Percentiles rank a stretch among this genome's conserved stretches.
phyloP scores from a whole-genome alignment of 169 alveolate genomes.

The Cryptosporidium parvum region DNA sequence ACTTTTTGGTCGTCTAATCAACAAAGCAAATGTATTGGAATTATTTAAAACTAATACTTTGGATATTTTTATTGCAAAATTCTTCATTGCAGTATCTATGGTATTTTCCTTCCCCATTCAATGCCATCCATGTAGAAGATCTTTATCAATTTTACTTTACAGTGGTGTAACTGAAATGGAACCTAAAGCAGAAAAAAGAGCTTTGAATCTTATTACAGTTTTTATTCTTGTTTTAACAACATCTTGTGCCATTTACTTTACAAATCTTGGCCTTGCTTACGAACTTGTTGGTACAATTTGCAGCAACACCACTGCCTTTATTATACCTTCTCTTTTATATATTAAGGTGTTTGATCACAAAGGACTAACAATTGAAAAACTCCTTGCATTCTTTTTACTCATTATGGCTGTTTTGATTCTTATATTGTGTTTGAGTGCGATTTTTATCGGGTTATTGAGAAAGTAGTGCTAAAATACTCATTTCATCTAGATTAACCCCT shows the following conservation, averaged over 20 bases:
- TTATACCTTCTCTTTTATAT: constrained; percentile 66
- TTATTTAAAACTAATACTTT: constrained; percentile 41
- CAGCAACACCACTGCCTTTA: constrained; percentile 73
- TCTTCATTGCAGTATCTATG: constrained; percentile 75
- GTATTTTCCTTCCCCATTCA: constrained; percentile 75
- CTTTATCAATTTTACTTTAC: constrained; percentile 52
- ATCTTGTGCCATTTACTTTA: constrained; percentile 58
- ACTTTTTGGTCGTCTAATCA: constrained; percentile 49
- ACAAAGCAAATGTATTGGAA: constrained; percentile 60
- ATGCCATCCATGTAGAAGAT: constrained; percentile 77
- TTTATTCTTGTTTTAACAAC: constrained; percentile 37
- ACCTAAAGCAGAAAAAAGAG: constrained; percentile 63
- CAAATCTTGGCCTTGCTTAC: constrained; percentile 73
- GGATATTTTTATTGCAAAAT: constrained; percentile 46
- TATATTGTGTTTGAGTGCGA: constrained; percentile 54
- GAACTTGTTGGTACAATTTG: constrained; percentile 75
- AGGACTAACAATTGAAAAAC: constrained; percentile 42
- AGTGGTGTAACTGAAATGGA: constrained; percentile 75
- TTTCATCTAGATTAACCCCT: background rate
- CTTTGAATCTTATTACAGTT: constrained; percentile 39
- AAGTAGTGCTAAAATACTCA: background rate
- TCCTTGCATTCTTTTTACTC: constrained; percentile 34
- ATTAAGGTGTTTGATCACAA: constrained; percentile 54
- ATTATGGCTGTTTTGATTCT: constrained; percentile 32
- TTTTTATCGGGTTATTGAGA: constrained; percentile 15